phyloP scores from a whole-genome alignment of 106 monocot species.

The Dioscorea dumetorum region DNA sequence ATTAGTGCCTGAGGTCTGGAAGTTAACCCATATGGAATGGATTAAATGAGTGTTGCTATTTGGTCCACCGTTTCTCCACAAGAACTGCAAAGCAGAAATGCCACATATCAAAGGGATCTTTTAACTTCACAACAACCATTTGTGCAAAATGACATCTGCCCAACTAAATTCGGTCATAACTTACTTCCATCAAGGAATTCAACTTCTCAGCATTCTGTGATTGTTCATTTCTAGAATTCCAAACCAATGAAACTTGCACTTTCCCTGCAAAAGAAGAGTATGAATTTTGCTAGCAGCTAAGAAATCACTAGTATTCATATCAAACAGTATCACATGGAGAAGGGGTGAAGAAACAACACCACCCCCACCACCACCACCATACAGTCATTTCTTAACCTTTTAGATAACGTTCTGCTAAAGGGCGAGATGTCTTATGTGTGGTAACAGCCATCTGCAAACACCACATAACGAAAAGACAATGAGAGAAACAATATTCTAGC shows the following conservation, averaged over 20 bases:
- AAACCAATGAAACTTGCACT: constrained; percentile 87
- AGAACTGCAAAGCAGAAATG: constrained; percentile 36
- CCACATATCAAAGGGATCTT: too few relatives aligned
- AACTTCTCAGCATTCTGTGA: constrained; percentile 69
- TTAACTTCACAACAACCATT: too few relatives aligned
- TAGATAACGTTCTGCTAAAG: constrained; percentile 53
- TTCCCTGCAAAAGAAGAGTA: constrained; percentile 43
- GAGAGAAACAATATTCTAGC: too few relatives aligned
- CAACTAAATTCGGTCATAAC: constrained; percentile 12
- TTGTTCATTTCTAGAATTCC: constrained; percentile 88
- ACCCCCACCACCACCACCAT: neutral
- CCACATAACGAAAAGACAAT: neutral
- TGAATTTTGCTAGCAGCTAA: neutral
- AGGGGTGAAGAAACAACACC: neutral
- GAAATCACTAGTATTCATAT: neutral
- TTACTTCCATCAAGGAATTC: constrained; percentile 61
- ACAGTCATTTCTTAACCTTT: constrained; percentile 41
- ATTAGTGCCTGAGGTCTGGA: constrained; percentile 87
- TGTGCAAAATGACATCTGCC: too few relatives aligned
- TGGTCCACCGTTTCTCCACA: constrained; percentile 81
- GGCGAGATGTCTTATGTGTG: constrained; percentile 84
- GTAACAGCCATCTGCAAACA: constrained; percentile 89
- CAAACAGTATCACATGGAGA: neutral
- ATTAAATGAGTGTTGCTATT: constrained; percentile 46
- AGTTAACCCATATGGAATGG: constrained; percentile 96